These are phyloP conservation scores for Adiantum capillusveneris DNA, from an alignment of 75 land plant genomes.

Conservation along the genomic window DNA sequence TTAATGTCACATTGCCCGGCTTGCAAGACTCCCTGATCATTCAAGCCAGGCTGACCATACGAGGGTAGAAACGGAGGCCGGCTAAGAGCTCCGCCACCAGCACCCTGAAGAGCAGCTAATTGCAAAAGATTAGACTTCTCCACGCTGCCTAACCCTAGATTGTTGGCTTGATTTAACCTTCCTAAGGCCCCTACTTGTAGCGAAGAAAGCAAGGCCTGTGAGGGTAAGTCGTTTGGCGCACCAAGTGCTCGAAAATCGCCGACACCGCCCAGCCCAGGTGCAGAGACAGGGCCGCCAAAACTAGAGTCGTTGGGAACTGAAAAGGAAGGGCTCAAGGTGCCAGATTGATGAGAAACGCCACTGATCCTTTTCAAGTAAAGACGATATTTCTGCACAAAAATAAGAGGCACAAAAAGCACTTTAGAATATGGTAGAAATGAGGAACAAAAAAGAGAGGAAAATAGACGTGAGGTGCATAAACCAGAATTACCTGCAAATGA, in stretches of 20 bases:
- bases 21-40: neutral
- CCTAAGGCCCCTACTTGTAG: slow-evolving; percentile 36
- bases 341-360: slow-evolving; percentile 47
- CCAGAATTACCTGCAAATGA: slow-evolving; percentile 37
- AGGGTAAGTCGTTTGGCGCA: slow-evolving; percentile 30
- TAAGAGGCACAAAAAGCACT: neutral
- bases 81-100: neutral
- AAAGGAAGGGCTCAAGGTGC: slow-evolving; percentile 44
- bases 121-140: neutral
- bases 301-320: slow-evolving; percentile 30
- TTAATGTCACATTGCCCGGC: neutral
- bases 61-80: neutral
- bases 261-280: slow-evolving; percentile 19
- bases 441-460: neutral
- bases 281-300: slow-evolving; percentile 19
- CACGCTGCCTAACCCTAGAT: neutral
- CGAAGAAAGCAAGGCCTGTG: slow-evolving; percentile 24
- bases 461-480: neutral
- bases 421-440: neutral
- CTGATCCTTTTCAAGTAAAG: slow-evolving; percentile 63
- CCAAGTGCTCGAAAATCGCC: slow-evolving; percentile 27
- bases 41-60: neutral
- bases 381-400: slow-evolving; percentile 57
- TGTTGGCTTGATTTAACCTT: slow-evolving; percentile 31
- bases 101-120: neutral